Base-by-base conservation (phyloP, 108 stramenopile species). In the Conticribra guillardii region DNA sequence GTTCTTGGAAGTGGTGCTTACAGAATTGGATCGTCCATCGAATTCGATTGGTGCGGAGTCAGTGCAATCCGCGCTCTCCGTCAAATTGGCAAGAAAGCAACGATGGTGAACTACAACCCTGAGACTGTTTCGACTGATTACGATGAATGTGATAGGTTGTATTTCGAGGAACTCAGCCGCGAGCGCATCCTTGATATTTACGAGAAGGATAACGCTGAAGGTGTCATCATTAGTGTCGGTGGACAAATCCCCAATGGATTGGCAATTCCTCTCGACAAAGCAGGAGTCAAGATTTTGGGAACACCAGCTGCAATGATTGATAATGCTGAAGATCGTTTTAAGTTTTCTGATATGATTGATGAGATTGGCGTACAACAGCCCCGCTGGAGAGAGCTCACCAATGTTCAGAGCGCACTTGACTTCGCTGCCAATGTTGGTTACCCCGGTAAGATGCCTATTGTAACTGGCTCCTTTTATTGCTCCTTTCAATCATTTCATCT, bases 41-140 rank as follows among this genome's bases (percentile, higher is more conserved):
- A 99, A 80, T 99, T 99, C 64, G 98, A 99, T 70, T 99, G 98
- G 98, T 99, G 98, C 81, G 97, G 91, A 63, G 98, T 99, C 24
- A 92, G 90, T 69, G 91, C 96, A 56, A 96, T 98, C 77, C 89
- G 98, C 16, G 71, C 96, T 47, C 90, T 99, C 52, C 89, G 97
- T 44, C 69, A 91, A 66, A 75, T 94, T 52, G 97, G 97, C 56
- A 83, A 83, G 82, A 86, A 91, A 78, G 84, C 90, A 28, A 93
- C 92, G 41, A 89, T 98, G 89, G 86, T 99, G 62, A 99, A 99
- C 88, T 98, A 98, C 87, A 99, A 99, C 91, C 98, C 98, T 21
- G 98, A 99, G 71, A 99, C 98, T 49, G 98, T 99, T n/a, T 96
- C 95, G 3, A 99, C 98, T 19, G 98, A 99, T 82, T 99, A 98